phyloP scores from a whole-genome alignment of 2,329 filamentous ascomycete species.

The Podosphaera fusca region DNA sequence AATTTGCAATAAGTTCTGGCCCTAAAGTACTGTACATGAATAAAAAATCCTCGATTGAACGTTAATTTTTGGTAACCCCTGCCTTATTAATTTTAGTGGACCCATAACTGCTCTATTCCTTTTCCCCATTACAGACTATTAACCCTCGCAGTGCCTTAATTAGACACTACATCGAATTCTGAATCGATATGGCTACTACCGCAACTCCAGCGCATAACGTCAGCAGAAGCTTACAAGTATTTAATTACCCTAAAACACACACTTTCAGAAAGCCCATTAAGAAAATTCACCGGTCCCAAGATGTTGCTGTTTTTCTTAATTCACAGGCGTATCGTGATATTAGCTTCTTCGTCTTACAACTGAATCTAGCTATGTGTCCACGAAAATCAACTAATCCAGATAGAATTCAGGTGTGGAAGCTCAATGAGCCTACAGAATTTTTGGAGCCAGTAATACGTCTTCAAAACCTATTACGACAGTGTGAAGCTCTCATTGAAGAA shows the following conservation, averaged over 20 bases:
- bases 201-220: neutral
- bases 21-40: too few species aligned
- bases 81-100: too few species aligned
- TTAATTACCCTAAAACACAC: conserved; percentile 26
- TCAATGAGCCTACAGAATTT: conserved; percentile 20
- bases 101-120: too few species aligned
- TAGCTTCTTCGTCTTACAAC: conserved; percentile 65
- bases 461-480: conserved; percentile 37
- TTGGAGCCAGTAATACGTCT: conserved; percentile 32
- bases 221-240: conserved; percentile 7
- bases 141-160: too few species aligned
- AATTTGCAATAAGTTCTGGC: too few species aligned
- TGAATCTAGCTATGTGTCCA: conserved; percentile 72
- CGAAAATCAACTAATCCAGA: conserved; percentile 23
- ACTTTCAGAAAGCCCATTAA: conserved; percentile 49
- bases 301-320: conserved; percentile 59
- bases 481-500: conserved; percentile 47
- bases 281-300: conserved; percentile 60
- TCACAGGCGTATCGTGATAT: conserved; percentile 74
- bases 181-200: neutral
- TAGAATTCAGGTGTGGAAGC: conserved; percentile 27
- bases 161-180: neutral
- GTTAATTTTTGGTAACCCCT: too few species aligned
- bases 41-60: too few species aligned
- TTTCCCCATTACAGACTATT: too few species aligned